Evolutionary conservation across 441 rosid species (phyloP).

Genomic region (Erysimum pusillum): DNA sequence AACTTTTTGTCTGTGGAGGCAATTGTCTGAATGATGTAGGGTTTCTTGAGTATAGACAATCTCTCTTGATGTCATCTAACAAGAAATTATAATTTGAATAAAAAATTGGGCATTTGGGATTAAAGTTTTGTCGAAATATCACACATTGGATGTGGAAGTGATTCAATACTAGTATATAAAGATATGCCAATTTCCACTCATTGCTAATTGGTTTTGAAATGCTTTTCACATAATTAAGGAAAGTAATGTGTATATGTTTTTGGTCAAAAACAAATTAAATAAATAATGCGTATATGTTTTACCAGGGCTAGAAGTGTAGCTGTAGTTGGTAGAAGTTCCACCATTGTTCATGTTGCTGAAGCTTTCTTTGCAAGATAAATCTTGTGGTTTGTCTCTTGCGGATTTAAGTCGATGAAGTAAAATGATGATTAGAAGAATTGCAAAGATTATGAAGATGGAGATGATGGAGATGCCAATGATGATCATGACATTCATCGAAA

Average conservation of each 20-base stretch:
- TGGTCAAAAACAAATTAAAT: too few species aligned
- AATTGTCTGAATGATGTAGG: conserved; percentile 37
- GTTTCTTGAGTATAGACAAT: conserved; percentile 65
- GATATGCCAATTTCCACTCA: neutral
- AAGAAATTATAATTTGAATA: neutral
- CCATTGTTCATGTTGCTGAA: conserved; percentile 43
- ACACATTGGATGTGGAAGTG: neutral
- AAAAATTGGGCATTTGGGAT: neutral
- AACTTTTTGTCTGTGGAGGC: conserved; percentile 26
- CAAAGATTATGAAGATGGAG: conserved; percentile 53
- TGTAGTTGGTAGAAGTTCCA: conserved; percentile 50
- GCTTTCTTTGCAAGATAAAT: conserved; percentile 45
- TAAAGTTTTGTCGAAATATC: too few species aligned
- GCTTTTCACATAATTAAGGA: neutral
- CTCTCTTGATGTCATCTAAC: conserved; percentile 66
- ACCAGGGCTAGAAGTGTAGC: conserved; percentile 77
- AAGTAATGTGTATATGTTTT: neutral
- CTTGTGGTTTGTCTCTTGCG: conserved; percentile 39
- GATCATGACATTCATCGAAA: conserved; percentile 60
- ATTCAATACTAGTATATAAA: neutral
- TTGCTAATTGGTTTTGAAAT: neutral
- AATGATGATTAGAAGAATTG: conserved; percentile 53
- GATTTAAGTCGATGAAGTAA: conserved; percentile 66
- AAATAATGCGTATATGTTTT: too few species aligned
- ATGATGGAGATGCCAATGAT: conserved; percentile 55